Evolutionary conservation across 306 rosid species (phyloP).

Genomic region (Quercus alba): DNA sequence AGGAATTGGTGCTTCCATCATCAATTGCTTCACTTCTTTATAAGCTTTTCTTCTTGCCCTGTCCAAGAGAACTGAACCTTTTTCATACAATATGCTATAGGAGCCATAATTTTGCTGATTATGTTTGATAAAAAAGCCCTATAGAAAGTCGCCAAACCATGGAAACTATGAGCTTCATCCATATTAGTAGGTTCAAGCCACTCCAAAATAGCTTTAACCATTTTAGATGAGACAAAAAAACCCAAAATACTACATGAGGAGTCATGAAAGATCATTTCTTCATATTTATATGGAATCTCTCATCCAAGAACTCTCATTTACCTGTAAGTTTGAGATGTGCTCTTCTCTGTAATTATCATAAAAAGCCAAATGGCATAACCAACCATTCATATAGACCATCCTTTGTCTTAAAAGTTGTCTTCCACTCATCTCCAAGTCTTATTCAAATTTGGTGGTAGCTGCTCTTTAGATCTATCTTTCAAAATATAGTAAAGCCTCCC

Average conservation of each 20-base stretch:
- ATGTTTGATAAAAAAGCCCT: neutral
- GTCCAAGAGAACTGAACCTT: neutral
- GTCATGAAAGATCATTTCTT: too few species aligned
- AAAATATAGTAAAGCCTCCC: neutral
- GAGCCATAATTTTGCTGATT: neutral
- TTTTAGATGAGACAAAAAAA: neutral
- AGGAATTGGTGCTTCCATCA: neutral
- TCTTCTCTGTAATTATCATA: neutral
- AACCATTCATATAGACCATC: neutral
- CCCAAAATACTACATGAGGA: neutral
- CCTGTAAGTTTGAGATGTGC: neutral
- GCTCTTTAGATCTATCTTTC: neutral
- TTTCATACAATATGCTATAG: neutral
- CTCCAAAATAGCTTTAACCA: neutral
- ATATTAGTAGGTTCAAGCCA: neutral
- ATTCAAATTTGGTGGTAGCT: neutral
- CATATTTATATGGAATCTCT: neutral
- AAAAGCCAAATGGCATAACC: constrained; percentile 6
- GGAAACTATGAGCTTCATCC: constrained; percentile 2
- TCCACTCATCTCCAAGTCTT: neutral
- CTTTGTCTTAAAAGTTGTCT: neutral
- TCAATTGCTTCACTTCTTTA: neutral
- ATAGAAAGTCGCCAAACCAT: constrained; percentile 1
- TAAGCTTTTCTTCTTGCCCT: neutral
- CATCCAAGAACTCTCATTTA: neutral